Evolutionary conservation across 768 basidiomycete genomes (phyloP), one percentile per base, ranked within the genome.

Genomic region (Tylopilus balloui): DNA sequence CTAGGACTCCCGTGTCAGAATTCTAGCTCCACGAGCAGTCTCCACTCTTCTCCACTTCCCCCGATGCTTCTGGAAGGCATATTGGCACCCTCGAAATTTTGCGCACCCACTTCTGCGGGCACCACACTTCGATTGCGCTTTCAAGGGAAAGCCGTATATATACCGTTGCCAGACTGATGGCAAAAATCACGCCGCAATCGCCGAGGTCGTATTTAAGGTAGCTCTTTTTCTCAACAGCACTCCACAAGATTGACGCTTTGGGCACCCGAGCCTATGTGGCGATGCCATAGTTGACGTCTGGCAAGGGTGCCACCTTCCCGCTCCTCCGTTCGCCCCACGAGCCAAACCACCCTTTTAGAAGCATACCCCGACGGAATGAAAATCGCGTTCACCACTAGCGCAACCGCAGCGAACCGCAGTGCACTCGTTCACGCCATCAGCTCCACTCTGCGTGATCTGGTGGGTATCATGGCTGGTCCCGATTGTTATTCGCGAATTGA

Each of bases 201-300:
- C 37, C 36, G 40, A 50, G 41, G 36, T 36, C 35, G n/a, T 19
- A 41, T 36, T 43, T 52, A 52, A 47, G 47, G 23, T 36, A 46
- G 11, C 11, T 2, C 24, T 12, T 24, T n/a, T 31, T 39, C 25
- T 45, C 43, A 56, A 23, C 32, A 51, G 15, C 15, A 32, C 58
- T 61, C 58, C 59, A 57, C 58, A 42, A 47, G 59, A 57, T 48
- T 53, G 32, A 39, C 58, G 17, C 34, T 45, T 36, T 32, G 36
- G 20, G 15, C n/a, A 36, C 42, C 36, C 21, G 7, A 54, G 40
- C 28, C 17, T 15, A 23, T 29, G 45, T 39, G 45, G 36, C 31
- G 13, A 21, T n/a, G 19, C 28, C 31, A 32, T 28, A 17, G 12
- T 42, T 25, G 32, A 39, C 29, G 20, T 40, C 29, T n/a, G n/a